A percentile compares a stretch with the other conserved stretches of the same genome.
These are phyloP conservation scores for Yamadazyma olivae DNA, from an alignment of 805 yeast species.

Conservation along the genomic window DNA sequence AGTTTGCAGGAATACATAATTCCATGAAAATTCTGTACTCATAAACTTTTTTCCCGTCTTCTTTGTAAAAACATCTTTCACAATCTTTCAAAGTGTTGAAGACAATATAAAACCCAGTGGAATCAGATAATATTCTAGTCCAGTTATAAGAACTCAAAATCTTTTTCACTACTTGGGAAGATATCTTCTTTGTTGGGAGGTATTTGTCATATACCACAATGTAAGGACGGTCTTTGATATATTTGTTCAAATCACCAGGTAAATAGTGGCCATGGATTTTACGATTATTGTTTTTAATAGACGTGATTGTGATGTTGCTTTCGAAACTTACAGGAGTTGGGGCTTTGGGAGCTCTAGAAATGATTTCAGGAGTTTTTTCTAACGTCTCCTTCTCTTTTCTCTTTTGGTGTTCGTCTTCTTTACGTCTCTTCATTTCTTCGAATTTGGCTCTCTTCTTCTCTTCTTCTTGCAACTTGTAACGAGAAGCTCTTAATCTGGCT, in stretches of 20 bases:
- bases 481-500: slow-evolving; percentile 21
- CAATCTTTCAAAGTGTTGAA: slow-evolving; percentile 62
- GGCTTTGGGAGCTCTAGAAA: background rate
- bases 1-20: slow-evolving; percentile 48
- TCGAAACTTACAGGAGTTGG: slow-evolving; percentile 13
- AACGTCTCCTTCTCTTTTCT: slow-evolving; percentile 3
- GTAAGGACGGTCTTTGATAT: slow-evolving; percentile 56
- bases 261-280: slow-evolving; percentile 35
- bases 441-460: slow-evolving; percentile 24
- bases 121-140: slow-evolving; percentile 62
- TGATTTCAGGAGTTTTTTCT: slow-evolving; percentile 6
- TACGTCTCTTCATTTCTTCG: slow-evolving; percentile 18
- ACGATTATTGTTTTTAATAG: slow-evolving; percentile 27
- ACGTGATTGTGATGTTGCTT: slow-evolving; percentile 34
- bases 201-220: slow-evolving; percentile 51
- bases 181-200: slow-evolving; percentile 45
- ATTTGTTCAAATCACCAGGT: slow-evolving; percentile 47
- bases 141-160: slow-evolving; percentile 59
- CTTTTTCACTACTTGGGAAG: slow-evolving; percentile 57
- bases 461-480: slow-evolving; percentile 29
- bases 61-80: slow-evolving; percentile 53
- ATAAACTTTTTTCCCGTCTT: slow-evolving; percentile 54
- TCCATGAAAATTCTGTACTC: slow-evolving; percentile 57
- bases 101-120: slow-evolving; percentile 66
- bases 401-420: slow-evolving; percentile 7